phyloP scores from a whole-genome alignment of 2,329 filamentous ascomycete species.

The Arachnopeziza araneosa region DNA sequence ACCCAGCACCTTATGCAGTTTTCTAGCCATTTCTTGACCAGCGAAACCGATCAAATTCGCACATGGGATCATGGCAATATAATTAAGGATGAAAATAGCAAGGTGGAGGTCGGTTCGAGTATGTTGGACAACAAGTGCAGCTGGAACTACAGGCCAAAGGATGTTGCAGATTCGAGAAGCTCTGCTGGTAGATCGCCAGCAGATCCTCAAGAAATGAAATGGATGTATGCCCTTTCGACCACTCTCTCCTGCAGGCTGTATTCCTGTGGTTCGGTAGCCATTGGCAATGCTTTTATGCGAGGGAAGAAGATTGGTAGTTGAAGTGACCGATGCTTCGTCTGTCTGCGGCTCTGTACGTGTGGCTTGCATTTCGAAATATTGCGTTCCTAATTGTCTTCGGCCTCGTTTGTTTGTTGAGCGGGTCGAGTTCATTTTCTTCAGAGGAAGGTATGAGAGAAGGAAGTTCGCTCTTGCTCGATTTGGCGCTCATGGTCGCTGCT shows the following conservation, averaged over 20 bases:
- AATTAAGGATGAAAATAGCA: constrained; percentile 63
- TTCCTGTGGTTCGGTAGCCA: constrained; percentile 23
- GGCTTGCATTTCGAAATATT: not conserved
- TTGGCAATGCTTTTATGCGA: not conserved
- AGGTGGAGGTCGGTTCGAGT: constrained; percentile 51
- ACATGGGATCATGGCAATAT: constrained; percentile 71
- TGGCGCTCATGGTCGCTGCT: too few relatives aligned
- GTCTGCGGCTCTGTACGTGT: not conserved
- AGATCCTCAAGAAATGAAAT: constrained; percentile 56
- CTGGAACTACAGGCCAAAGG: constrained; percentile 70
- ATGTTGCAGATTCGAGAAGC: constrained; percentile 61
- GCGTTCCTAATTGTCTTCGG: not conserved
- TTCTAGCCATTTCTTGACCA: constrained; percentile 65
- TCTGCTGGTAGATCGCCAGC: constrained; percentile 57
- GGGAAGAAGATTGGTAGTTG: not conserved
- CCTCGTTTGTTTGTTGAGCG: not conserved
- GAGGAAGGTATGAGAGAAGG: not conserved
- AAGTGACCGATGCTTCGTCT: not conserved
- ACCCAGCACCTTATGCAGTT: constrained; percentile 67
- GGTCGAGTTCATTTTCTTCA: not conserved
- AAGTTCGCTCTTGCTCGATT: too few relatives aligned
- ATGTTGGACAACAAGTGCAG: constrained; percentile 61
- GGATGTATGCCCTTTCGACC: constrained; percentile 62
- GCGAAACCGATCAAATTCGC: constrained; percentile 73
- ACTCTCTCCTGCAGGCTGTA: constrained; percentile 56